Evolutionary conservation across 2,329 filamentous ascomycete species (phyloP).

Genomic region (Fusarium circinatum): DNA sequence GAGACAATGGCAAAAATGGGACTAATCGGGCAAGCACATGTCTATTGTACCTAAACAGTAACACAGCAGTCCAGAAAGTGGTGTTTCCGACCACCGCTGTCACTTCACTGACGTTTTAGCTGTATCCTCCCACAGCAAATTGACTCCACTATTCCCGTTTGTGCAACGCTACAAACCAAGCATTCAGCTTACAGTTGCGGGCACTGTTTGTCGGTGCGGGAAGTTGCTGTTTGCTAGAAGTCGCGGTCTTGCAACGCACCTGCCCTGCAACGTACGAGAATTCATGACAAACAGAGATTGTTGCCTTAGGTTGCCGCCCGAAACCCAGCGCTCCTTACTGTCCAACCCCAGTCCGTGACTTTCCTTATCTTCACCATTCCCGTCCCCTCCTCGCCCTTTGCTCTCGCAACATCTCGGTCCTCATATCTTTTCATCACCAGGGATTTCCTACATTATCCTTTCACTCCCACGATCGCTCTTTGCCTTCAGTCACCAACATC

Average conservation of each 20-base stretch:
- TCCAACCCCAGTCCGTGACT: background rate
- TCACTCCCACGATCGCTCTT: background rate
- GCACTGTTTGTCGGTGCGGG: background rate
- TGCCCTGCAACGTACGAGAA: background rate
- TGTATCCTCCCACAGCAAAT: background rate
- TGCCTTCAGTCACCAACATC: rapidly evolving
- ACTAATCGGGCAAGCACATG: background rate
- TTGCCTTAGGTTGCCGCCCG: background rate
- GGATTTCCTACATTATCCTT: background rate
- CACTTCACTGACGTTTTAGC: background rate
- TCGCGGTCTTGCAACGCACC: background rate
- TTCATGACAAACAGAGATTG: background rate
- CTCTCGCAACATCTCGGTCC: background rate
- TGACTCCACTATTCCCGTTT: background rate
- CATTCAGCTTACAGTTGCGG: background rate
- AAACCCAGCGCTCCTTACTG: background rate
- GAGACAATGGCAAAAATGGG: background rate
- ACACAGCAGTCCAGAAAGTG: background rate
- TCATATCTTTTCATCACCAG: background rate
- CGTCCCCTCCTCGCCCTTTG: background rate
- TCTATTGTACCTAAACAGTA: background rate
- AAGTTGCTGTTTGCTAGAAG: background rate
- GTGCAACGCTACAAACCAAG: background rate
- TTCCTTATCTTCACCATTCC: background rate
- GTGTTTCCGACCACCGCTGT: background rate